Conservation (phyloP, 2,329 filamentous ascomycete genomes). For the Botrytis tulipae region DNA sequence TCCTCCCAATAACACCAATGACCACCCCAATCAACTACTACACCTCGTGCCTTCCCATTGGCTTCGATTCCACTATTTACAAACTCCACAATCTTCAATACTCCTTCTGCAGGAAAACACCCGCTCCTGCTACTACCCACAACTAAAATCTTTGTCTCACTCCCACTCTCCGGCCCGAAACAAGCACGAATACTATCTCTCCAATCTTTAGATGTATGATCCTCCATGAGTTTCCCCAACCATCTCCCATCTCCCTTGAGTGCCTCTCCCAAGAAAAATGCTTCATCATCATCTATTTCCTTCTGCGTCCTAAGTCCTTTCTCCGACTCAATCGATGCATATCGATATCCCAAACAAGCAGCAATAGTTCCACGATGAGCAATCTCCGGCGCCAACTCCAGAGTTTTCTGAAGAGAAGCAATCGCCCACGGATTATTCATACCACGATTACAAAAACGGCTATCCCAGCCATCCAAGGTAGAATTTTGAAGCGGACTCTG, state of each 20-base stretch:
- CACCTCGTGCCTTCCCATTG: conserved; percentile 27
- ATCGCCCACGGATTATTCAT: conserved; percentile 35
- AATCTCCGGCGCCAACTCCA: conserved; percentile 28
- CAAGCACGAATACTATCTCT: conserved; percentile 31
- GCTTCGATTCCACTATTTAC: conserved; percentile 28
- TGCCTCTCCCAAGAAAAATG: conserved; percentile 36
- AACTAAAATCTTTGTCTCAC: conserved; percentile 33
- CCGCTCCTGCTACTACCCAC: conserved; percentile 38
- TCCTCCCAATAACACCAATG: conserved; percentile 41
- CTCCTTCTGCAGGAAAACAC: conserved; percentile 37
- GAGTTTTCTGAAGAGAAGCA: conserved; percentile 32
- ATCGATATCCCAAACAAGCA: conserved; percentile 36
- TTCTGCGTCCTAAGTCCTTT: background rate
- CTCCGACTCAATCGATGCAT: conserved; percentile 28
- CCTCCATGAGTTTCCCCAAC: conserved; percentile 38
- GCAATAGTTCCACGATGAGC: conserved; percentile 36
- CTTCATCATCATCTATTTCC: conserved; percentile 27
- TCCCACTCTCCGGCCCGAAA: conserved; percentile 29
- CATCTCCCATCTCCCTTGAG: conserved; percentile 35
- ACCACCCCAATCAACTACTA: conserved; percentile 36
- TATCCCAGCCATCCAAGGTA: conserved; percentile 34
- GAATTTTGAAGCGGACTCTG: conserved; percentile 38
- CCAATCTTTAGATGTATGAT: conserved; percentile 38
- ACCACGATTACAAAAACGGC: conserved; percentile 35
- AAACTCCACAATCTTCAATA: conserved; percentile 35